A percentile compares a stretch with the other conserved stretches of the same genome.
Evolutionary conservation across 1,139 yeast genomes (phyloP).

Genomic region (Kluyveromyces sp.): DNA sequence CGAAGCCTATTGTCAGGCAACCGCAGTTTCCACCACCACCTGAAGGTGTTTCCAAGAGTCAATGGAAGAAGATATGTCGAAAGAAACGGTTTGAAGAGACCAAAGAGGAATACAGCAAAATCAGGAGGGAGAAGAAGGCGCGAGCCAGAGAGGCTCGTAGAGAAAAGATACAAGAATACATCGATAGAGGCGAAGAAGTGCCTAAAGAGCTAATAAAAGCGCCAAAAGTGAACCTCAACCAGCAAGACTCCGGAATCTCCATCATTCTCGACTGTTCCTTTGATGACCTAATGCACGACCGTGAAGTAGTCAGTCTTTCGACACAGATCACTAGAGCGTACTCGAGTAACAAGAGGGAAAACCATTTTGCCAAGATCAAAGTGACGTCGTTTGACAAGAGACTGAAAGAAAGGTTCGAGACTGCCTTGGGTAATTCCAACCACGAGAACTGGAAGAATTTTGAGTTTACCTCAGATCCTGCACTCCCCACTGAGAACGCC

Average conservation of each 20-base stretch:
- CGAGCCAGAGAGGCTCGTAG: slow-evolving; percentile 33
- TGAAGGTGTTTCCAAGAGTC: slow-evolving; percentile 78
- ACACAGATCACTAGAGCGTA: slow-evolving; percentile 79
- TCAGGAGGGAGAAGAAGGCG: slow-evolving; percentile 50
- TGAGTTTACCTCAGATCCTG: slow-evolving; percentile 43
- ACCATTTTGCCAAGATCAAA: slow-evolving; percentile 50
- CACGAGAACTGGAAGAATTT: slow-evolving; percentile 64
- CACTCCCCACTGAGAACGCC: slow-evolving; percentile 34
- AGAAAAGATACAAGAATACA: slow-evolving; percentile 31
- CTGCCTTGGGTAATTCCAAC: slow-evolving; percentile 45
- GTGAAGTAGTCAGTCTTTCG: slow-evolving; percentile 70
- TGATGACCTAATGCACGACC: slow-evolving; percentile 80
- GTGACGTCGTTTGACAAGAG: slow-evolving; percentile 63
- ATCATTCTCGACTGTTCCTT: slow-evolving; percentile 82
- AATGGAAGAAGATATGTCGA: slow-evolving; percentile 68
- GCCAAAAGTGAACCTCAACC: slow-evolving; percentile 36
- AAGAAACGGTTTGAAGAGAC: slow-evolving; percentile 56
- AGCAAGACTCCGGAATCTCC: slow-evolving; percentile 41
- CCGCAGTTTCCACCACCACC: slow-evolving; percentile 41
- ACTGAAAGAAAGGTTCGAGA: slow-evolving; percentile 62
- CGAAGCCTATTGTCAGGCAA: slow-evolving; percentile 1
- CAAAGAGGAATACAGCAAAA: slow-evolving; percentile 49
- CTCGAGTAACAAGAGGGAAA: slow-evolving; percentile 63
- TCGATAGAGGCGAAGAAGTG: slow-evolving; percentile 34
- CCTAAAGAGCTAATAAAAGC: slow-evolving; percentile 31